A percentile compares a stretch with the other conserved stretches of the same genome.
phyloP scores from a whole-genome alignment of 1,284 basidiomycete species.

The Dichomitus squalens region DNA sequence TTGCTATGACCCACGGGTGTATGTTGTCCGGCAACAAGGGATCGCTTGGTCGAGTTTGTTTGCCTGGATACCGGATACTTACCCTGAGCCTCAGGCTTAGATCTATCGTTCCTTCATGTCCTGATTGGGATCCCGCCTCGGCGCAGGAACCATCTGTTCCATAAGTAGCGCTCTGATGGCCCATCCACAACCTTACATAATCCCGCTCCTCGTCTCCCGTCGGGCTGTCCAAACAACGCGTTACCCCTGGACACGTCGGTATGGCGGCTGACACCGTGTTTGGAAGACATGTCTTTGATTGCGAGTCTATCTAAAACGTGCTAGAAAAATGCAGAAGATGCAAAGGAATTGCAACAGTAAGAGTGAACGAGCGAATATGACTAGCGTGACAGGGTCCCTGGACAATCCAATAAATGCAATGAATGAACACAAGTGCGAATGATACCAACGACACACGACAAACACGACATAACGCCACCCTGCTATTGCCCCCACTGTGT shows the following conservation, averaged over 20 bases:
- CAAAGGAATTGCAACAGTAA: conserved; percentile 1
- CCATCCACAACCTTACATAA: background rate
- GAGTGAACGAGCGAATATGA: background rate
- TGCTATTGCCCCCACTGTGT: background rate
- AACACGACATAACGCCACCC: conserved; percentile 2
- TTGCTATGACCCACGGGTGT: background rate
- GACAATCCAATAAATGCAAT: background rate
- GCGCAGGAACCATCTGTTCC: conserved; percentile 14
- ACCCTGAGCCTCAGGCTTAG: background rate
- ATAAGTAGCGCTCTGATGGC: background rate
- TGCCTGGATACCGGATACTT: conserved; percentile 18
- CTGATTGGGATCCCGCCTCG: conserved; percentile 10
- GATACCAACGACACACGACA: background rate
- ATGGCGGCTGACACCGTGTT: no score
- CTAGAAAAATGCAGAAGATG: background rate
- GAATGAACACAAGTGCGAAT: conserved; percentile 11
- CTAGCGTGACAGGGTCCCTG: background rate
- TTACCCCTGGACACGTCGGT: no score
- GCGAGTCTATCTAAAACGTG: background rate
- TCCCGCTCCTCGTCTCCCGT: no score
- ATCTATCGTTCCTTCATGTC: conserved; percentile 11
- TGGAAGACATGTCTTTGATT: background rate
- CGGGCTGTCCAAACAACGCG: no score
- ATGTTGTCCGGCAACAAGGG: background rate
- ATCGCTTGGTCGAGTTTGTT: conserved; percentile 8